phyloP scores from a whole-genome alignment of 768 basidiomycete genomes.

The Multifurca ochricompacta region DNA sequence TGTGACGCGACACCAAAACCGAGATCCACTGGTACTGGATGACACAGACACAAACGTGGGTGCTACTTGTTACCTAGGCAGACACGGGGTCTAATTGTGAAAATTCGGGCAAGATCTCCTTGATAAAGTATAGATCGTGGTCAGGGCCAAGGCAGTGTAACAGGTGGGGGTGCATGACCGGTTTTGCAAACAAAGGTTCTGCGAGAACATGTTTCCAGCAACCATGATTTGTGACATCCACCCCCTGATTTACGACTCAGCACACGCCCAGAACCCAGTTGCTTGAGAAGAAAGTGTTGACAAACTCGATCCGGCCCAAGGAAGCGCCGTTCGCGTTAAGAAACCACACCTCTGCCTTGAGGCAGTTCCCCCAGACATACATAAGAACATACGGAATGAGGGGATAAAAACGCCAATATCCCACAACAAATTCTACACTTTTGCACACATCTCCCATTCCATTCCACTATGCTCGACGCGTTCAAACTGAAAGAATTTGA shows the following conservation, averaged over 20 bases:
- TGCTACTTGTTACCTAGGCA: no score
- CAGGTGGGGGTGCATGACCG: not conserved
- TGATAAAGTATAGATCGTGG: no score
- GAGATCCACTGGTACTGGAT: no score
- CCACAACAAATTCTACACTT: not conserved
- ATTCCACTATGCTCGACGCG: conserved; percentile 46
- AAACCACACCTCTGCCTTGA: conserved; percentile 11
- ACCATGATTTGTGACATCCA: not conserved
- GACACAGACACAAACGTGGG: no score
- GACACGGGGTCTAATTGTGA: no score
- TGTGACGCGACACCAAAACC: no score
- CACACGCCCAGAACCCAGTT: conserved; percentile 14
- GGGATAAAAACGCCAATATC: not conserved
- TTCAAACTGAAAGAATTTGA: conserved; percentile 77
- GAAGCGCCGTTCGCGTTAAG: not conserved
- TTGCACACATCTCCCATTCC: not conserved
- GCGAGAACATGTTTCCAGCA: conserved; percentile 5
- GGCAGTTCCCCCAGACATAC: conserved; percentile 5
- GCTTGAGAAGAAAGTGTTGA: not conserved
- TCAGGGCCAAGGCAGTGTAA: no score
- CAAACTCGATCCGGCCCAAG: not conserved
- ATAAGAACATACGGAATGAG: conserved; percentile 1
- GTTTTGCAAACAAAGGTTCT: not conserved
- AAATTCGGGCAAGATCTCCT: no score
- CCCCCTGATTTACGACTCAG: conserved; percentile 6